phyloP scores from a whole-genome alignment of 805 yeast species.

The Tetrapisispora iriomotensis region DNA sequence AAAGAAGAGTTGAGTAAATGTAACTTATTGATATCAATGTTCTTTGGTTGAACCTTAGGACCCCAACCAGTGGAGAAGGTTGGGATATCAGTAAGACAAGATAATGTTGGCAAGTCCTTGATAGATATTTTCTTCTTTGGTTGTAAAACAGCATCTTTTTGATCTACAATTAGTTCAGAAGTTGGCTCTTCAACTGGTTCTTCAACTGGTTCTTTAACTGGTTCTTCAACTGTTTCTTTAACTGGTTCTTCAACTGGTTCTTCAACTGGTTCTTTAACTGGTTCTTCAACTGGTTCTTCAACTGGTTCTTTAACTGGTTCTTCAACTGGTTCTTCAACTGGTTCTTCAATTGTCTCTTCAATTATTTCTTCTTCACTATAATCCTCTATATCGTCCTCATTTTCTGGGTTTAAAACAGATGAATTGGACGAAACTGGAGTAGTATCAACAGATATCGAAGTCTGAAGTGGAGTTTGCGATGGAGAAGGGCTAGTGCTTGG shows the following conservation, averaged over 20 bases:
- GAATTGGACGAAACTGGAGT: background rate
- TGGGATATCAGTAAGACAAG: constrained; percentile 32
- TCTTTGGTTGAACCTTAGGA: constrained; percentile 35
- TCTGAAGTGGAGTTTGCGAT: background rate
- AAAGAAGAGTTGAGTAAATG: constrained; percentile 12
- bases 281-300: constrained; percentile 2
- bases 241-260: constrained; percentile 51
- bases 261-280: constrained; percentile 1
- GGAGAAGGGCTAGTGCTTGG: background rate
- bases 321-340: constrained; percentile 2
- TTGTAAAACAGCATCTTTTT: background rate
- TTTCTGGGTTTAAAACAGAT: constrained; percentile 1
- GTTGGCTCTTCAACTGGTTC: background rate
- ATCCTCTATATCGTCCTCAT: constrained; percentile 4
- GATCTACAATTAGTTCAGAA: constrained; percentile 1
- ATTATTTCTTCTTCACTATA: constrained; percentile 4
- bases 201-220: constrained; percentile 3
- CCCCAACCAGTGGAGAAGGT: constrained; percentile 30
- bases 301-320: background rate
- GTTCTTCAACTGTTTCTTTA: constrained; percentile 21
- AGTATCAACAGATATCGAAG: background rate
- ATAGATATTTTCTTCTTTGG: constrained; percentile 14
- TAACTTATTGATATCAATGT: constrained; percentile 10
- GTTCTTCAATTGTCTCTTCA: constrained; percentile 2
- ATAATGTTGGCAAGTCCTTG: constrained; percentile 54